Evolutionary conservation across 805 yeast genomes (phyloP), one percentile per base, ranked within the genome.

Genomic region (Wickerhamomyces chambardii): DNA sequence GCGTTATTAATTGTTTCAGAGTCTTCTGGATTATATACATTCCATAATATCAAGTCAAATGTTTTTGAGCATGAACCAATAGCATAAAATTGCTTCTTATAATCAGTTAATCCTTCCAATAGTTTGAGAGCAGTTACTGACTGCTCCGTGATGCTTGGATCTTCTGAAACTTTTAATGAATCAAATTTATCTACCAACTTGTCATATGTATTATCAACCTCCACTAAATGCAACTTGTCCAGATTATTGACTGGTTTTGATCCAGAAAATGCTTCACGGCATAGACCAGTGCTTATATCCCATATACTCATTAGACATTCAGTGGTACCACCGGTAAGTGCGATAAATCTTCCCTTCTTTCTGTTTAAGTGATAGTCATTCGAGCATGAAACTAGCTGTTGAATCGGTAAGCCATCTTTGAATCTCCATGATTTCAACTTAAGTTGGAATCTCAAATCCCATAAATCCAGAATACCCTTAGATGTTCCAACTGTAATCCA

Each of bases 401-500:
- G 59, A 8, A 86, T 75, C 1, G 80, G 72, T 17, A 50, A 56
- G 4, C 65, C 64, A 12, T 63, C 60, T 29, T 66, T 70, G 31
- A 85, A 66, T 9, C 70, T 68, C 76, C 86, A 82, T 1, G 79
- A 63, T 40, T 71, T 77, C 26, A 85, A 59, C 29, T 70, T 59
- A 0, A 81, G 39, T 26, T 66, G 66, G 52, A 86, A 84, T 36
- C 94, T 62, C 26, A 84, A 44, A 53, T 87, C 96, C 95, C 95
- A 87, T 14, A 90, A 56, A 42, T 76, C 78, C 24, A 92, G 51
- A 1, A 79, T 60, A 1, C 97, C 97, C 28, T 69, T 70, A 0
- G 72, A 60, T 0, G 96, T 84, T 0, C 96, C 97, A 2, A 81
- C 51, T 8, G 84, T 53, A 2, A 84, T 51, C 85, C 95, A 85